phyloP scores from a whole-genome alignment of 2,329 filamentous ascomycete genomes.

The Colletotrichum salicis region DNA sequence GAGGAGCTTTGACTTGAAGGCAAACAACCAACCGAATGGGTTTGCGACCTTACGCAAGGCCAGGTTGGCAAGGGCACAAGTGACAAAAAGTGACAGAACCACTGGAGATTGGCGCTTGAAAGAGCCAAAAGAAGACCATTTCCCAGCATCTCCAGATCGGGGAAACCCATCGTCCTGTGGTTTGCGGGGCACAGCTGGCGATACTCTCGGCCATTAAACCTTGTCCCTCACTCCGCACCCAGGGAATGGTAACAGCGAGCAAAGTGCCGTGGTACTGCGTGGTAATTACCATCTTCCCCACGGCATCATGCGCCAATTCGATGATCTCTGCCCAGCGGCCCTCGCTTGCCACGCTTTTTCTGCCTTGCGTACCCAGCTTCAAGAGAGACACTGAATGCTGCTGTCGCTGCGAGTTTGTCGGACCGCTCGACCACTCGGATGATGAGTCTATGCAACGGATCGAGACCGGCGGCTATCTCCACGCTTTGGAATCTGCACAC shows the following conservation, averaged over 20 bases:
- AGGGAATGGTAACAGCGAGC: slow-evolving; percentile 30
- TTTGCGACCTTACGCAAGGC: not conserved
- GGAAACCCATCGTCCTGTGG: not conserved
- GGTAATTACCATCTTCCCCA: slow-evolving; percentile 28
- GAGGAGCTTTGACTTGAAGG: slow-evolving; percentile 7
- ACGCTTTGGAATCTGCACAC: not conserved
- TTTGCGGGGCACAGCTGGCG: slow-evolving; percentile 22
- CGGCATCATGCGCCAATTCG: slow-evolving; percentile 19
- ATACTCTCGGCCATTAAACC: slow-evolving; percentile 30
- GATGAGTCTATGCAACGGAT: not conserved
- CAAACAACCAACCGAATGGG: not conserved
- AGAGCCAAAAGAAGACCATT: not conserved
- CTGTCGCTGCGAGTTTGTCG: not conserved
- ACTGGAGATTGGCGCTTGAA: not conserved
- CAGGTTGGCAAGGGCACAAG: not conserved
- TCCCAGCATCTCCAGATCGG: slow-evolving; percentile 7
- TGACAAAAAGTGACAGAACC: not conserved
- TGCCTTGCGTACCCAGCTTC: not conserved
- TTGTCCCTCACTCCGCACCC: slow-evolving; percentile 6
- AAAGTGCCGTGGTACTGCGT: slow-evolving; percentile 31
- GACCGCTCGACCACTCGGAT: not conserved
- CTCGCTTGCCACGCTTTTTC: not conserved
- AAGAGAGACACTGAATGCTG: not conserved
- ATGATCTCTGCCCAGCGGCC: not conserved
- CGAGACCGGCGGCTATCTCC: not conserved